Base-by-base conservation (phyloP, 352 stramenopile genomes). In the Phytophthora sansomeana region DNA sequence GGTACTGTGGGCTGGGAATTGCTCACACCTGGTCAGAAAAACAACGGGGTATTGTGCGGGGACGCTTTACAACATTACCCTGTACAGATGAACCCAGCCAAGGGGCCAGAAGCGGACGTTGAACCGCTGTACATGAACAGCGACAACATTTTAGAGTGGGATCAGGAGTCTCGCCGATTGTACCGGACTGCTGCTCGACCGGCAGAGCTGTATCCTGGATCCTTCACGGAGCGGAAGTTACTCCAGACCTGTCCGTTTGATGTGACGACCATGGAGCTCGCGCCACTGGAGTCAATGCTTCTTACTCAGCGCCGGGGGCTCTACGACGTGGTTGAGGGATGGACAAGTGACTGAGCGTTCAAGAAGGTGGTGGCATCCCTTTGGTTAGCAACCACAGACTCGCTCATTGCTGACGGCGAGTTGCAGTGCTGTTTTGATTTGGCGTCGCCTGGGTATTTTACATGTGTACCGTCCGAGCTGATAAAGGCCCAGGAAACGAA, bases 101-200 rank as follows among this genome's bases (percentile, higher is more conserved):
- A 62, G 43, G 33, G 53, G 19, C 46, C 52, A 41, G 44, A 16
- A 48, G 54, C 38, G 21, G 69, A 74, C 47, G 55, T 59, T n/a
- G 56, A 69, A 36, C 65, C 53, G 39, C 62, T 86, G 51, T 87
- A 87, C 55, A 80, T 81, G 50, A 87, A 87, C 61, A 87, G 78
- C 50, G 73, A 87, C 50, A 62, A 77, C 43, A 77, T 87, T 47
- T 51, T 84, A 9, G 51, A 70, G 17, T 81, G 66, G 69, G 58
- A 69, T 36, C 52, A 43, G 14, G 50, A 55, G 9, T 41, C 36
- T 41, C 54, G 52, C 10, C 63, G 39, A 10, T 33, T 81, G 48
- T 80, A 77, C 43, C 63, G 66, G 32, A 75, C 72, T 7, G 42
- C 41, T 54, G 71, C 77, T 54, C 67, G 69, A 9, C 60, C 55